These are phyloP conservation scores for Trypanosoma grayi DNA, from an alignment of 208 protist genomes.

Conservation along the genomic window DNA sequence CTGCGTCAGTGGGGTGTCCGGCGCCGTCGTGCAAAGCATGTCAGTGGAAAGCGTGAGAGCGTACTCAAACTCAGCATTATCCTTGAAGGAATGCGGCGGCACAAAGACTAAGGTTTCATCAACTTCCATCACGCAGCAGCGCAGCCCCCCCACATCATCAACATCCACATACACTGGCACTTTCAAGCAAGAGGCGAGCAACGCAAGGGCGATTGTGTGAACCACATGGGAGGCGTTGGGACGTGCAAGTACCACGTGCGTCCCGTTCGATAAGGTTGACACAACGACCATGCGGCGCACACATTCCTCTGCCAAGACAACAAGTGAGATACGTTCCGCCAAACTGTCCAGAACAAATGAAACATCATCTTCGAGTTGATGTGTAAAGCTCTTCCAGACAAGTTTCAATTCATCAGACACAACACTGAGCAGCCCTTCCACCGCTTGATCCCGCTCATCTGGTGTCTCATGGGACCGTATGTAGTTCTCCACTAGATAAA, in stretches of 20 bases:
- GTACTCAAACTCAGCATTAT: slow-evolving; percentile 44
- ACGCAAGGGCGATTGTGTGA: slow-evolving; percentile 49
- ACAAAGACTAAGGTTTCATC: slow-evolving; percentile 29
- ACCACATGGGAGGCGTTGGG: slow-evolving; percentile 34
- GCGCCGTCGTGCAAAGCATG: slow-evolving; percentile 49
- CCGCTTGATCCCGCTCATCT: slow-evolving; percentile 23
- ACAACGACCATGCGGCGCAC: slow-evolving; percentile 54
- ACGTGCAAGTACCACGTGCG: slow-evolving; percentile 41
- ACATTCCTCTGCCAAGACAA: slow-evolving; percentile 65
- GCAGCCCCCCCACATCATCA: slow-evolving; percentile 22
- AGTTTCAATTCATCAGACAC: slow-evolving; percentile 46
- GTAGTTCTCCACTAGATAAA: slow-evolving; percentile 49
- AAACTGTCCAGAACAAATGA: slow-evolving; percentile 59
- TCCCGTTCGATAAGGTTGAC: slow-evolving; percentile 46
- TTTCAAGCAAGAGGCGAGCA: slow-evolving; percentile 73
- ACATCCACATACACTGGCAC: slow-evolving; percentile 38
- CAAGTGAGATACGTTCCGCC: slow-evolving; percentile 30
- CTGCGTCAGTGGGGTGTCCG: slow-evolving; percentile 29
- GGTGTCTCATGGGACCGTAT: slow-evolving; percentile 1
- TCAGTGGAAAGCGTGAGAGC: slow-evolving; percentile 67
- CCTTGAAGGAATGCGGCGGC: slow-evolving; percentile 29
- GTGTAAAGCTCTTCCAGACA: slow-evolving; percentile 15
- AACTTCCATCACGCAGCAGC: slow-evolving; percentile 19
- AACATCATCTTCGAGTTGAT: slow-evolving; percentile 20
- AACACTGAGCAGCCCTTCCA: slow-evolving; percentile 26